Evolutionary conservation across 2,329 filamentous ascomycete genomes (phyloP).

Genomic region (Passalora sequoiae): DNA sequence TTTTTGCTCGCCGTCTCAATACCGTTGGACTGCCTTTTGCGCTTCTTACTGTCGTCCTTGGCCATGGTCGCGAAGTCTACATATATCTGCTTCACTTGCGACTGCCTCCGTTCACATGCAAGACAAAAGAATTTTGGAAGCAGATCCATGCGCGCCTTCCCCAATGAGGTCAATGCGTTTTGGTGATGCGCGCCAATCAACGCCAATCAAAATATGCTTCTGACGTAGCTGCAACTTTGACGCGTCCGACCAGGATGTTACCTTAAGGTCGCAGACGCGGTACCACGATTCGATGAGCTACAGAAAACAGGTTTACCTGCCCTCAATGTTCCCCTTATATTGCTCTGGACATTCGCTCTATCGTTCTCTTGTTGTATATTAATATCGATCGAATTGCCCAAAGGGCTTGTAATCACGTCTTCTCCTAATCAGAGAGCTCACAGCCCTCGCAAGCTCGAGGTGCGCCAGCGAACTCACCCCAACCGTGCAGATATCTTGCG

Average conservation of each 20-base stretch:
- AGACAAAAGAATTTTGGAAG: background rate
- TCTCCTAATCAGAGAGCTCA: slow-evolving; percentile 14
- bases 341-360: background rate
- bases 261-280: too few relatives aligned
- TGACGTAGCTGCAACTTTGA: background rate
- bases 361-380: slow-evolving; percentile 1
- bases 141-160: background rate
- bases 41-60: slow-evolving; percentile 42
- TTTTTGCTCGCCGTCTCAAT: slow-evolving; percentile 41
- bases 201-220: background rate
- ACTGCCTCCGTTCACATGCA: background rate
- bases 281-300: background rate
- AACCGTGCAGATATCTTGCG: slow-evolving; percentile 24
- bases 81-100: background rate
- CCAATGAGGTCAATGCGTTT: slow-evolving; percentile 2
- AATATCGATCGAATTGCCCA: background rate
- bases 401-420: slow-evolving; percentile 16
- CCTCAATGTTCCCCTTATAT: background rate
- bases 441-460: slow-evolving; percentile 29
- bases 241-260: background rate
- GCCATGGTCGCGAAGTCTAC: slow-evolving; percentile 28
- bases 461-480: slow-evolving; percentile 21
- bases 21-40: slow-evolving; percentile 45
- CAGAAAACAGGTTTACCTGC: background rate
- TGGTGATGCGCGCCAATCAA: background rate